Evolutionary conservation across 495 filamentous ascomycete species (phyloP), one percentile per base, ranked within the genome.

Genomic region (Hyaloscypha bicolor): DNA sequence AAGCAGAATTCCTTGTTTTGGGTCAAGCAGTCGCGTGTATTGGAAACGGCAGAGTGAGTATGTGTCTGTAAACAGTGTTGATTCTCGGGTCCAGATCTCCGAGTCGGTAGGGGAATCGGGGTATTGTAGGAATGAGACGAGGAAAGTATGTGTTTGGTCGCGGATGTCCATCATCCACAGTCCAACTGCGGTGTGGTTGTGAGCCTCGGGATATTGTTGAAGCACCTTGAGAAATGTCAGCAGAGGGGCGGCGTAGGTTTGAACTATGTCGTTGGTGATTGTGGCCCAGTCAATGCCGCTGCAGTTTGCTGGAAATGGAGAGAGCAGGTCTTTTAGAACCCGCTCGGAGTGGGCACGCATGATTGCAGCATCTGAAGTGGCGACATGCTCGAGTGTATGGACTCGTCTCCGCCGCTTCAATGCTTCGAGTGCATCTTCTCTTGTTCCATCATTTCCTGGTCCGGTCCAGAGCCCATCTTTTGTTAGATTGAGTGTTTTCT

Each of bases 261-360:
- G 74, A 33, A 76, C 71, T 30, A 74, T 71, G 25, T 71, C 71
- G 22, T 62, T 66, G 11, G 63, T 63, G 6, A 76, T 67, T 4
- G 65, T 39, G 8, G 60, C 45, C 74, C 78, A 80, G 56, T 80
- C 75, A 11, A 76, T 68, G 9, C 73, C 74, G 55, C 61, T 72
- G 37, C 69, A 68, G 9, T 66, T 65, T 11, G 64, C 57, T 16
- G 74, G 66, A 30, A 62, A 55, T 32, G 6, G n/a, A 16, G 9
- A n/a, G 30, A 71, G 60, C 1, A 63, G 35, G n/a, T 63, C 56
- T 39, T 58, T 61, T 16, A 80, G 60, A 16, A 74, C 45, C 30
- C 65, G 42, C 55, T 76, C 72, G 6, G 73, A 66, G 32, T 60
- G 55, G n/a, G 32, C 6, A 30, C 57, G 67, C 74, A 79, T 77